phyloP scores from a whole-genome alignment of 768 basidiomycete species.

The Agaricus sinodeliciosus region DNA sequence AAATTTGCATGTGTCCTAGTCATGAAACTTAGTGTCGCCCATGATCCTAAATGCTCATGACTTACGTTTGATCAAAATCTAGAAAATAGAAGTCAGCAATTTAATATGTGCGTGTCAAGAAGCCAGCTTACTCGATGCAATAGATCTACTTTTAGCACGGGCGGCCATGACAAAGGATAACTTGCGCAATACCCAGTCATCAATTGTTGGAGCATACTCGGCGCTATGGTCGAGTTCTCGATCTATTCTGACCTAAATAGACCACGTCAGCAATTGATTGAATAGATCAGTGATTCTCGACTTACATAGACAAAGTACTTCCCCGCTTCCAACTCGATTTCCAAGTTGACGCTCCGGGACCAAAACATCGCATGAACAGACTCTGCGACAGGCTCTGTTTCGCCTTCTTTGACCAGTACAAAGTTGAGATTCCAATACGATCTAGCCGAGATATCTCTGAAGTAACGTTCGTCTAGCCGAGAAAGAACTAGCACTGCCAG shows the following conservation, averaged over 20 bases:
- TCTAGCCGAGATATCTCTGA: conserved; percentile 36
- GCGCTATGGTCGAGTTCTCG: conserved; percentile 7
- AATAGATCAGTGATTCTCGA: background rate
- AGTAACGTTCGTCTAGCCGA: conserved; percentile 44
- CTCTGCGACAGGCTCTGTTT: conserved; percentile 30
- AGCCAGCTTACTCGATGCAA: conserved; percentile 35
- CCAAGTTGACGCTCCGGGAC: conserved; percentile 34
- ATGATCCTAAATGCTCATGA: conserved; percentile 1
- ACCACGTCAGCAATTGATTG: background rate
- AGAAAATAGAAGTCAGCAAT: background rate
- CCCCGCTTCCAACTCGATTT: conserved; percentile 33
- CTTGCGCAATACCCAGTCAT: conserved; percentile 31
- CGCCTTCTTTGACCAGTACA: conserved; percentile 40
- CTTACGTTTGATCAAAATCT: conserved; percentile 31
- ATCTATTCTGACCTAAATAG: conserved; percentile 27
- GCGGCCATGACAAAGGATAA: conserved; percentile 35
- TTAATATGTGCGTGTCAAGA: background rate
- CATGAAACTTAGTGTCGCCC: conserved; percentile 11
- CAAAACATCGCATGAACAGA: conserved; percentile 29
- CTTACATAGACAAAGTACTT: conserved; percentile 40
- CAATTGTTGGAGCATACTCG: conserved; percentile 17
- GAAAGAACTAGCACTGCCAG: conserved; percentile 45
- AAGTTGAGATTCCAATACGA: conserved; percentile 46
- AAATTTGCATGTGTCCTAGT: conserved; percentile 21
- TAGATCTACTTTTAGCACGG: conserved; percentile 37